Conservation (phyloP, 148 eudicot genomes). For the Chenopodium album region DNA sequence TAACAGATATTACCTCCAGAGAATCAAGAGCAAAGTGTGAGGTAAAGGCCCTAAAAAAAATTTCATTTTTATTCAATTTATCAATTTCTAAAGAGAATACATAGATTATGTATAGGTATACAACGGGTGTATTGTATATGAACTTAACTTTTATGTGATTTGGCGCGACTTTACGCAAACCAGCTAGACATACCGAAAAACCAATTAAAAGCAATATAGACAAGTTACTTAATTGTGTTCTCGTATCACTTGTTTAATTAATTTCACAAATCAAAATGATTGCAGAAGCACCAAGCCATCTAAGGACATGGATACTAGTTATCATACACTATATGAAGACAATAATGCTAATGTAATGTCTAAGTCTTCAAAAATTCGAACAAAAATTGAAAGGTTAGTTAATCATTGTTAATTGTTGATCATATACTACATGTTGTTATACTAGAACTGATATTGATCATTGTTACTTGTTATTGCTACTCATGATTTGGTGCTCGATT, state of each 20-base stretch:
- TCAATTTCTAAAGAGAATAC: too few species aligned
- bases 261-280: background rate
- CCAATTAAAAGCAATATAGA: too few species aligned
- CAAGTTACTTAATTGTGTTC: background rate
- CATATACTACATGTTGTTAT: background rate
- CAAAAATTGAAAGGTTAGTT: background rate
- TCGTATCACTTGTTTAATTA: background rate
- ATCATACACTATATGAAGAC: background rate
- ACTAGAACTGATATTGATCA: background rate
- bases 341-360: background rate
- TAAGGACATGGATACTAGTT: background rate
- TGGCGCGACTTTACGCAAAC: too few species aligned
- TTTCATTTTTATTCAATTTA: too few species aligned
- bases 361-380: background rate
- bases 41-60: background rate
- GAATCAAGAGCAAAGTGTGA: background rate
- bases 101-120: background rate
- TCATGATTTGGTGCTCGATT: background rate
- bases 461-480: conserved; percentile 3
- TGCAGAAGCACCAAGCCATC: conserved; percentile 14
- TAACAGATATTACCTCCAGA: conserved; percentile 9
- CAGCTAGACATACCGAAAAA: too few species aligned
- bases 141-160: too few species aligned
- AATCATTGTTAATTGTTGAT: too few species aligned
- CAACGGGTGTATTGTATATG: background rate